These are phyloP conservation scores for Fistulinella prunicolor DNA, from an alignment of 768 basidiomycete species.

Conservation along the genomic window DNA sequence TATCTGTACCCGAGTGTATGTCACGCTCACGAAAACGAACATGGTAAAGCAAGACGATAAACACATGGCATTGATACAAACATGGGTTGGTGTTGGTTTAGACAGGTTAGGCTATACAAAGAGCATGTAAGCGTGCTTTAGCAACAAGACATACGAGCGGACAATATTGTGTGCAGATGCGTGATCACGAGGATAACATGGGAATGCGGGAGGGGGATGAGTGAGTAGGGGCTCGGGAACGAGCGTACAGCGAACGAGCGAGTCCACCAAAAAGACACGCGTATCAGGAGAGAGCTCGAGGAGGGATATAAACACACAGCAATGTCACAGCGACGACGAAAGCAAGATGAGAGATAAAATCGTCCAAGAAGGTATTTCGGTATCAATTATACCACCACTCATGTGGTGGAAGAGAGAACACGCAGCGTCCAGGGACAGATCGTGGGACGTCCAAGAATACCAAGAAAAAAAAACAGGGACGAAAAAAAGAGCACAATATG, in stretches of 20 bases:
- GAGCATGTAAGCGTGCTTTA: conserved; percentile 2
- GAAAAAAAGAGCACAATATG: neutral
- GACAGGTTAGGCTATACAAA: conserved; percentile 16
- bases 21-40: too few relatives aligned
- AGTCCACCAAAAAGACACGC: neutral
- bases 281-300: neutral
- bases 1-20: too few relatives aligned
- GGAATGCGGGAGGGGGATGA: too few relatives aligned
- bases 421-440: conserved; percentile 4
- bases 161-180: neutral
- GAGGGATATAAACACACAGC: conserved; percentile 13
- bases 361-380: conserved; percentile 24
- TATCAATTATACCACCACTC: neutral
- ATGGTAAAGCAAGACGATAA: neutral
- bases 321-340: conserved; percentile 14
- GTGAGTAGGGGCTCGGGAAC: neutral
- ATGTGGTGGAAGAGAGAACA: neutral
- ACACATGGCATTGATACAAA: conserved; percentile 21
- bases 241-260: neutral
- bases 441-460: conserved; percentile 21
- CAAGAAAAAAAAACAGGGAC: conserved; percentile 12
- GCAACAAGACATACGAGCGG: conserved; percentile 1
- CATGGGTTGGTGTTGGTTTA: conserved; percentile 13
- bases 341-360: conserved; percentile 9
- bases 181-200: neutral